phyloP scores from a whole-genome alignment of 108 stramenopile species.

The Skeletonema costatum region DNA sequence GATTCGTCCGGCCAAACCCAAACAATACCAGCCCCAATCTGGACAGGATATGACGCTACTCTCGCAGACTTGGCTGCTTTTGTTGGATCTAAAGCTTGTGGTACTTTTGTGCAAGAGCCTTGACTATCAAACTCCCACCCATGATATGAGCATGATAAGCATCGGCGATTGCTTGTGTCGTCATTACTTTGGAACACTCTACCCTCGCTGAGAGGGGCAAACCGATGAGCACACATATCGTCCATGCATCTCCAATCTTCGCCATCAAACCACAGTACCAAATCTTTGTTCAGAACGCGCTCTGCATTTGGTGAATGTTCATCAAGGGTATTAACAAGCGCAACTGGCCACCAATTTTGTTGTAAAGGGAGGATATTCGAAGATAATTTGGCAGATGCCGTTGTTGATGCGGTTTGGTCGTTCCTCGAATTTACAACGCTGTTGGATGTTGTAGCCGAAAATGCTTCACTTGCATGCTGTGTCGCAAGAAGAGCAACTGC shows the following conservation, averaged over 20 bases:
- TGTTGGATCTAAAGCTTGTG: slow-evolving; percentile 7
- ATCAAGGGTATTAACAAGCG: slow-evolving; percentile 10
- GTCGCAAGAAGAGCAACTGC: background rate
- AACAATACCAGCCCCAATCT: slow-evolving; percentile 10
- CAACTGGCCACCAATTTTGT: slow-evolving; percentile 30
- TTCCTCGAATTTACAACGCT: background rate
- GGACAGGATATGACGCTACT: slow-evolving; percentile 32
- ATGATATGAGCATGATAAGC: slow-evolving; percentile 40
- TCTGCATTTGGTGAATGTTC: slow-evolving; percentile 11
- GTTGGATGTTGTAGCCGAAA: background rate
- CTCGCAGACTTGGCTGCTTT: background rate
- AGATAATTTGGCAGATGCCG: background rate
- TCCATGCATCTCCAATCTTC: slow-evolving; percentile 30
- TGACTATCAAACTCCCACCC: slow-evolving; percentile 41
- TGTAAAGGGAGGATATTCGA: slow-evolving; percentile 1
- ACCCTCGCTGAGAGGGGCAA: slow-evolving; percentile 46
- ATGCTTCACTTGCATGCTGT: background rate
- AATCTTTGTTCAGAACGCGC: slow-evolving; percentile 1
- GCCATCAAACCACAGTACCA: slow-evolving; percentile 31
- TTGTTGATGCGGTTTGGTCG: background rate
- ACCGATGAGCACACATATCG: slow-evolving; percentile 43
- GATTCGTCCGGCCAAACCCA: slow-evolving; percentile 39
- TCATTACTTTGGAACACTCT: slow-evolving; percentile 10
- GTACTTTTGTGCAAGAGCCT: slow-evolving; percentile 22
- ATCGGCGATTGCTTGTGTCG: background rate